phyloP scores from a whole-genome alignment of 495 filamentous ascomycete genomes.

The Terfezia boudieri region DNA sequence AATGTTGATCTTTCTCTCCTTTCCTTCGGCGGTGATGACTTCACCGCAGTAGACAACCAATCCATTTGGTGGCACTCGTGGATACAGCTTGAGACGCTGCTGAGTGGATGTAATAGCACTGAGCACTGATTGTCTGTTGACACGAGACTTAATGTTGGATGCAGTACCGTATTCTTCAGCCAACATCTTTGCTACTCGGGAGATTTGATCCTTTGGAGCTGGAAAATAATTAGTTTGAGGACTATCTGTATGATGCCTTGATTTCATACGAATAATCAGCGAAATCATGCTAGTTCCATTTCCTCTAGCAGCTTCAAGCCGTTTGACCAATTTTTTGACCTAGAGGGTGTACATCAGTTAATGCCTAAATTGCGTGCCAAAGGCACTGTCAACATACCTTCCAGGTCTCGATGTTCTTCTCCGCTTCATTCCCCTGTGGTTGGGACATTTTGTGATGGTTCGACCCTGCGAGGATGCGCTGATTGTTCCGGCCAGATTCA shows the following conservation, averaged over 20 bases:
- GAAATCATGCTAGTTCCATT: conserved; percentile 99
- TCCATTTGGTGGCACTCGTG: conserved; percentile 92
- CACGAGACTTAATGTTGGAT: conserved; percentile 97
- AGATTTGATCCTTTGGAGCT: conserved; percentile 89
- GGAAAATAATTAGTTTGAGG: conserved; percentile 21
- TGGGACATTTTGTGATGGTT: neutral
- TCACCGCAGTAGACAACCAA: conserved; percentile 98
- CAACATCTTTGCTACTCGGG: conserved; percentile 94
- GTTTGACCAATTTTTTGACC: conserved; percentile 95
- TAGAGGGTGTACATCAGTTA: conserved; percentile 26
- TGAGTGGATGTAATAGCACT: conserved; percentile 98
- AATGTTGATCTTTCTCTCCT: conserved; percentile 98
- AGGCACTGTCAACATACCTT: conserved; percentile 22
- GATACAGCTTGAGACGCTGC: conserved; percentile 95
- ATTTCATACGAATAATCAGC: conserved; percentile 49
- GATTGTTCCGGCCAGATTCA: no score
- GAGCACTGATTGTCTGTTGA: conserved; percentile 91
- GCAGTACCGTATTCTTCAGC: conserved; percentile 99
- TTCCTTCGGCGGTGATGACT: conserved; percentile 97
- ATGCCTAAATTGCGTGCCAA: neutral
- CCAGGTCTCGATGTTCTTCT: conserved; percentile 86
- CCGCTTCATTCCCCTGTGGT: conserved; percentile 61
- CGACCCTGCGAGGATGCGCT: no score
- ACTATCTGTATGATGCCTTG: neutral
- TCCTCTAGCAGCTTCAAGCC: conserved; percentile 73